Conservation (phyloP, 352 stramenopile genomes). For the Globisporangium sylvaticum region DNA sequence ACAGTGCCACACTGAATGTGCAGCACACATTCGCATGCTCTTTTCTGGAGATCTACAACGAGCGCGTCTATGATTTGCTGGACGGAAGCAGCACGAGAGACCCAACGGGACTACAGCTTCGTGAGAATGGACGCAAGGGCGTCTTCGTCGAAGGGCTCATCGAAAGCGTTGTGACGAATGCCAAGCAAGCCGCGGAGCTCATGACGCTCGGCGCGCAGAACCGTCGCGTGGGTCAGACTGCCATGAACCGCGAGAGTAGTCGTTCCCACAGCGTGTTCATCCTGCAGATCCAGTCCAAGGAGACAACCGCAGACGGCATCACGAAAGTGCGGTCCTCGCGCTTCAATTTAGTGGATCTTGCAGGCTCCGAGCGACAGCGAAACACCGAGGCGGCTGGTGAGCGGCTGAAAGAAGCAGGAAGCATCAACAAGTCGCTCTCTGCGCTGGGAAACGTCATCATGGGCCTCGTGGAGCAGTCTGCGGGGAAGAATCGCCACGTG, state of each 20-base stretch:
- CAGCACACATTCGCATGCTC: conserved; percentile 77
- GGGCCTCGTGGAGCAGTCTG: conserved; percentile 76
- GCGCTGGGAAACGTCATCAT: conserved; percentile 95
- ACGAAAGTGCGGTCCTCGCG: conserved; percentile 82
- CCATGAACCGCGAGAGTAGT: conserved; percentile 85
- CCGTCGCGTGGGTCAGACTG: conserved; percentile 72
- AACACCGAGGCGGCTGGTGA: conserved; percentile 94
- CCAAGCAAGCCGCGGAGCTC: conserved; percentile 61
- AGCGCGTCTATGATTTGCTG: conserved; percentile 91
- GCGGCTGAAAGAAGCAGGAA: conserved; percentile 94
- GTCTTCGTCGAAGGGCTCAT: conserved; percentile 77
- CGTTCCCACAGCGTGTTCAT: conserved; percentile 86
- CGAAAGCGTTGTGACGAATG: conserved; percentile 64
- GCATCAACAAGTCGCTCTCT: conserved; percentile 96
- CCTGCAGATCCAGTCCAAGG: conserved; percentile 68
- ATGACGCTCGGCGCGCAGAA: conserved; percentile 78
- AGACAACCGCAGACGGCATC: conserved; percentile 47
- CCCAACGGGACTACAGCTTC: conserved; percentile 49
- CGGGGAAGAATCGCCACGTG: conserved; percentile 77
- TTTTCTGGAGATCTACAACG: conserved; percentile 96
- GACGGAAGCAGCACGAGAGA: conserved; percentile 59
- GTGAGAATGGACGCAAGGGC: conserved; percentile 69
- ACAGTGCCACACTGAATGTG: conserved; percentile 23
- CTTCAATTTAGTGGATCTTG: conserved; percentile 98
- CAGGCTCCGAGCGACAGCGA: conserved; percentile 95